Conservation (phyloP, 2,329 filamentous ascomycete species). For the Fusarium coffeatum region DNA sequence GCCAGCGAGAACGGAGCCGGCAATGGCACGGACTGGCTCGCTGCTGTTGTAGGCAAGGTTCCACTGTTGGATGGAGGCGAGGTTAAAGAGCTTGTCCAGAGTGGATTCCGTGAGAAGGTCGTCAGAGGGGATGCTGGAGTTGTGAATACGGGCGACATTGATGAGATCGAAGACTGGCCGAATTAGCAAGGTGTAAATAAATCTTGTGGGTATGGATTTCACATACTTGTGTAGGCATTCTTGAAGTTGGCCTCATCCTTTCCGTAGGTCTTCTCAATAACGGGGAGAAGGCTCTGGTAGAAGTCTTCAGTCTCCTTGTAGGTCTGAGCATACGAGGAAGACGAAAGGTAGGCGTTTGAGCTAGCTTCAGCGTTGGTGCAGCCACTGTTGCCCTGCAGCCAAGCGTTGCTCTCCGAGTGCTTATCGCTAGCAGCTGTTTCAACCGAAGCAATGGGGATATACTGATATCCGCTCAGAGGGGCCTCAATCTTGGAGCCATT, state of each 20-base stretch:
- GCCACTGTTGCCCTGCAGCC: slow-evolving; percentile 69
- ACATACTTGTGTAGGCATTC: slow-evolving; percentile 71
- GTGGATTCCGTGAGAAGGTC: slow-evolving; percentile 69
- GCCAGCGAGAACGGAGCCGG: slow-evolving; percentile 67
- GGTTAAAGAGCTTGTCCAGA: slow-evolving; percentile 72
- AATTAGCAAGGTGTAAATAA: slow-evolving; percentile 6
- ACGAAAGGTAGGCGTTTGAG: slow-evolving; percentile 66
- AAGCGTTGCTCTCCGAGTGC: slow-evolving; percentile 66
- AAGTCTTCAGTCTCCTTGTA: slow-evolving; percentile 69
- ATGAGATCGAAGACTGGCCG: slow-evolving; percentile 67
- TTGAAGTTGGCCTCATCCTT: slow-evolving; percentile 63
- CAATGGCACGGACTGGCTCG: slow-evolving; percentile 71
- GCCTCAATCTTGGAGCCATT: slow-evolving; percentile 75
- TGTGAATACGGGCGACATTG: slow-evolving; percentile 71
- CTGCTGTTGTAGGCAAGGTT: slow-evolving; percentile 83
- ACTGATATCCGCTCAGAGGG: slow-evolving; percentile 84
- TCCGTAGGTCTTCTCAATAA: slow-evolving; percentile 65
- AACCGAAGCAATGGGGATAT: slow-evolving; percentile 78
- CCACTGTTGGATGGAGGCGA: slow-evolving; percentile 85
- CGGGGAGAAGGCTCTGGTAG: slow-evolving; percentile 64
- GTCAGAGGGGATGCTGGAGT: slow-evolving; percentile 67
- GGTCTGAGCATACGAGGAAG: slow-evolving; percentile 58
- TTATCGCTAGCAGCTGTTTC: slow-evolving; percentile 64
- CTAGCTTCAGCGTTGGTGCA: slow-evolving; percentile 67
- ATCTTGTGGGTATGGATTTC: slow-evolving; percentile 56